Evolutionary conservation across 192 early-diverging fungal genomes (phyloP).

Genomic region (Coemansia erecta): DNA sequence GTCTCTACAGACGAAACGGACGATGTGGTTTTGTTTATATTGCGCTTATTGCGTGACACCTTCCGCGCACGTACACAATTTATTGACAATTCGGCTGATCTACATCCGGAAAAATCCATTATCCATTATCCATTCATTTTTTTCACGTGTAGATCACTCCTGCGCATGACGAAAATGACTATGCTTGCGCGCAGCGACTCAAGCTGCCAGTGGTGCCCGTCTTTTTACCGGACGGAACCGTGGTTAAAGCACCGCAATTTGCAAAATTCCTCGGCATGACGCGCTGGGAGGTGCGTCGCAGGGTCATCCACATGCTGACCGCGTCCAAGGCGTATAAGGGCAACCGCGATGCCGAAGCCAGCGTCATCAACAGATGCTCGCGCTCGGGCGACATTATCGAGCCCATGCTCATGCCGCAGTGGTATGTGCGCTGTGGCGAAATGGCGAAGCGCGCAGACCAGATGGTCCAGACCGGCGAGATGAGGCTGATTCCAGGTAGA

Average conservation of each 20-base stretch:
- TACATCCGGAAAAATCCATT: slow-evolving; percentile 1
- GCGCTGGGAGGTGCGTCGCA: slow-evolving; percentile 79
- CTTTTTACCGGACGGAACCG: slow-evolving; percentile 77
- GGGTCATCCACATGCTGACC: slow-evolving; percentile 65
- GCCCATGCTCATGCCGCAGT: slow-evolving; percentile 93
- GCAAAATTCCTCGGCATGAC: slow-evolving; percentile 48
- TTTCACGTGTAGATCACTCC: slow-evolving; percentile 76
- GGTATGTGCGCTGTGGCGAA: slow-evolving; percentile 84
- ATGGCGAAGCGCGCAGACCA: slow-evolving; percentile 71
- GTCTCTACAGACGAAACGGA: no score
- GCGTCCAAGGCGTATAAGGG: slow-evolving; percentile 68
- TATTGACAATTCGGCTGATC: background rate
- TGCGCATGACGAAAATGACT: slow-evolving; percentile 92
- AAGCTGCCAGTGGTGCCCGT: slow-evolving; percentile 79
- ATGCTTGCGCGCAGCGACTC: slow-evolving; percentile 81
- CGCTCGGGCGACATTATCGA: slow-evolving; percentile 94
- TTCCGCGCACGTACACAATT: background rate
- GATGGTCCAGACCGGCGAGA: slow-evolving; percentile 60
- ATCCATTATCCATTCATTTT: no score
- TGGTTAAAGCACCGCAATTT: slow-evolving; percentile 31
- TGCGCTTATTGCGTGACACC: background rate
- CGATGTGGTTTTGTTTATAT: slow-evolving; percentile 9
- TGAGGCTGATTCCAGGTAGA: slow-evolving; percentile 69
- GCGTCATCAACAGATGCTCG: slow-evolving; percentile 68
- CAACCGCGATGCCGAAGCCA: slow-evolving; percentile 74